phyloP scores from a whole-genome alignment of 2,329 filamentous ascomycete species.

The Malbranchea zuffiana region DNA sequence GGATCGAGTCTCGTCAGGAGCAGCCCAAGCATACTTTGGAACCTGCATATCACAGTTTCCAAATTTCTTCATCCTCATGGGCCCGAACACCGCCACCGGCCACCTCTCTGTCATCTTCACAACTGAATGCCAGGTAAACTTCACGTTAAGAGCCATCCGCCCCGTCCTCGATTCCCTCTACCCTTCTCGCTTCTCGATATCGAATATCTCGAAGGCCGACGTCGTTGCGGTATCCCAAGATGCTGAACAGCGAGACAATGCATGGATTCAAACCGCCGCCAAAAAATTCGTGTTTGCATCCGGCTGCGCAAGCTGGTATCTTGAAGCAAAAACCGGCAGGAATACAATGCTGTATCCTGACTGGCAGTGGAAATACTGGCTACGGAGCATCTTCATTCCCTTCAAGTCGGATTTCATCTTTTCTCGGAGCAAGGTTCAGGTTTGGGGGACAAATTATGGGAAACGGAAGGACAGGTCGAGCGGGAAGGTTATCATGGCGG shows the following conservation, averaged over 20 bases:
- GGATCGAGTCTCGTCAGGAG: slow-evolving; percentile 26
- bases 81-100: slow-evolving; percentile 39
- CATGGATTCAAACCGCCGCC: slow-evolving; percentile 33
- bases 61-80: slow-evolving; percentile 39
- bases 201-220: slow-evolving; percentile 13
- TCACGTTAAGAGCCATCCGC: slow-evolving; percentile 32
- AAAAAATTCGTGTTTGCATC: slow-evolving; percentile 39
- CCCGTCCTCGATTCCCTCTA: slow-evolving; percentile 31
- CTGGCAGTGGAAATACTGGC: slow-evolving; percentile 42
- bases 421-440: slow-evolving; percentile 9
- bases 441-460: slow-evolving; percentile 6
- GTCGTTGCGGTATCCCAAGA: slow-evolving; percentile 29
- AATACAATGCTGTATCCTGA: slow-evolving; percentile 46
- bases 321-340: slow-evolving; percentile 37
- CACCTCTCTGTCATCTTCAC: slow-evolving; percentile 43
- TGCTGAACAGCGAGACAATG: slow-evolving; percentile 28
- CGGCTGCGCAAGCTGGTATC: slow-evolving; percentile 44
- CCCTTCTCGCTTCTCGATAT: slow-evolving; percentile 20
- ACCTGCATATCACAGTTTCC: slow-evolving; percentile 40
- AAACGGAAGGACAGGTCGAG: neutral
- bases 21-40: slow-evolving; percentile 39
- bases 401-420: slow-evolving; percentile 30
- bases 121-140: slow-evolving; percentile 44
- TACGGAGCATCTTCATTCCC: slow-evolving; percentile 37
- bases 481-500: neutral